Base-by-base conservation (phyloP, 2,329 filamentous ascomycete genomes). In the Ophiostoma sp. region DNA sequence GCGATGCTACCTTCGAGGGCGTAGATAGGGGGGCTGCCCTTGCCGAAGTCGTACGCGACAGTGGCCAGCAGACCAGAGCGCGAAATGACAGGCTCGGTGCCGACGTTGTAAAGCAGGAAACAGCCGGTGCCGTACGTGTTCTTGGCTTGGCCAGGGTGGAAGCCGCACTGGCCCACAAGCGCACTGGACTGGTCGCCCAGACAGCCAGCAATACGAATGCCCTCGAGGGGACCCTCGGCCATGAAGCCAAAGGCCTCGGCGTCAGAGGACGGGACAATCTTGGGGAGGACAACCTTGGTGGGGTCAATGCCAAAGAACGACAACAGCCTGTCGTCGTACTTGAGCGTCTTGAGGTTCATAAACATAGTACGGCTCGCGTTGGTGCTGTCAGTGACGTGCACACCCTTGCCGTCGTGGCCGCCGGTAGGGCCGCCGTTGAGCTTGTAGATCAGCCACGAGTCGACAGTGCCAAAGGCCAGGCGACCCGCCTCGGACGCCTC, bases 301-400 rank as follows among this genome's bases (percentile, higher is more conserved):
- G 74, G 77, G 74, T 87, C 84, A 71, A 97, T 84, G 63, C 85
- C 86, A 78, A 96, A 96, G 80, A 96, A 96, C 38, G 86, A 80
- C 40, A 96, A 81, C 40, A 96, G 83, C 55, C 83, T 83, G 68
- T 92, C 87, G 76, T 94, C 91, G 78, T 96, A 97, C 74, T 93
- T 78, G 69, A 92, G 83, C 11, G 88, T 93, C 73, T 87, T 84
- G 67, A 97, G 83, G 79, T 96, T 92, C 89, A 96, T 93, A 78
- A 97, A 95, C 92, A 96, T 96, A 70, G 93, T 97, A 75, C 93
- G 84, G 67, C 90, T 94, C 27, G 93, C 93, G 76, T 97, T 97
- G 70, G 91, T 92, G 64, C 89, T 87, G 77, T 97, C 93, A 0
- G 93, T 95, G 69, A 96, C 91, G 75, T 91, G 88, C 60, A 93